phyloP scores from a whole-genome alignment of 73 alveolate genomes.

The Blepharisma stoltei region DNA sequence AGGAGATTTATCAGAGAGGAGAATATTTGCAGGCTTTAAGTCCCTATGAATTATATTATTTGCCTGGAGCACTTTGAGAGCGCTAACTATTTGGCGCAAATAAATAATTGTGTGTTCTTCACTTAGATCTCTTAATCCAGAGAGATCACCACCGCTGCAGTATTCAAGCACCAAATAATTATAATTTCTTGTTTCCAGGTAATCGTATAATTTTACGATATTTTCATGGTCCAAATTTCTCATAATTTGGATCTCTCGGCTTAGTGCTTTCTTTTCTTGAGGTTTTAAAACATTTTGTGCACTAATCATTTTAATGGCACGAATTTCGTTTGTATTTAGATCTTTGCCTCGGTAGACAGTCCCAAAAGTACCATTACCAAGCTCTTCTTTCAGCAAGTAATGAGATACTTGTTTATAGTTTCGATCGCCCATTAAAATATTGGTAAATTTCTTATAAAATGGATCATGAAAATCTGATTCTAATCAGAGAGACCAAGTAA shows the following conservation, averaged over 20 bases:
- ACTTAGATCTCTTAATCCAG: neutral
- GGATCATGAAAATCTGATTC: too few species aligned
- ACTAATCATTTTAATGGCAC: slow-evolving; percentile 50
- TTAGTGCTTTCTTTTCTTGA: slow-evolving; percentile 31
- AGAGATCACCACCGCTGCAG: slow-evolving; percentile 60
- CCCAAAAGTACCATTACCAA: slow-evolving; percentile 27
- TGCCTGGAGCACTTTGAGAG: neutral
- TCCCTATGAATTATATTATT: slow-evolving; percentile 19
- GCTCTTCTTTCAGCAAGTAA: slow-evolving; percentile 14
- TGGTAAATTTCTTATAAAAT: too few species aligned
- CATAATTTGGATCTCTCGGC: slow-evolving; percentile 53
- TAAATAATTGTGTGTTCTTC: neutral
- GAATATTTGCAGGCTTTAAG: slow-evolving; percentile 29
- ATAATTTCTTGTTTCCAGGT: slow-evolving; percentile 49
- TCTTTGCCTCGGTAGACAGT: slow-evolving; percentile 40
- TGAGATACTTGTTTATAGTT: neutral
- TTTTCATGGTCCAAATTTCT: slow-evolving; percentile 38
- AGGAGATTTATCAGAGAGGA: neutral
- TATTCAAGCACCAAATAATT: slow-evolving; percentile 47
- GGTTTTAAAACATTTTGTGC: slow-evolving; percentile 31
- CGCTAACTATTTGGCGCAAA: neutral
- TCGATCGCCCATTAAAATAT: neutral
- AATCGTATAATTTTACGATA: slow-evolving; percentile 47
- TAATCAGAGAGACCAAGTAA: too few species aligned
- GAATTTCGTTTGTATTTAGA: slow-evolving; percentile 28